Conservation (phyloP, 148 eudicot species). For the Rhododendron williamsianum region DNA sequence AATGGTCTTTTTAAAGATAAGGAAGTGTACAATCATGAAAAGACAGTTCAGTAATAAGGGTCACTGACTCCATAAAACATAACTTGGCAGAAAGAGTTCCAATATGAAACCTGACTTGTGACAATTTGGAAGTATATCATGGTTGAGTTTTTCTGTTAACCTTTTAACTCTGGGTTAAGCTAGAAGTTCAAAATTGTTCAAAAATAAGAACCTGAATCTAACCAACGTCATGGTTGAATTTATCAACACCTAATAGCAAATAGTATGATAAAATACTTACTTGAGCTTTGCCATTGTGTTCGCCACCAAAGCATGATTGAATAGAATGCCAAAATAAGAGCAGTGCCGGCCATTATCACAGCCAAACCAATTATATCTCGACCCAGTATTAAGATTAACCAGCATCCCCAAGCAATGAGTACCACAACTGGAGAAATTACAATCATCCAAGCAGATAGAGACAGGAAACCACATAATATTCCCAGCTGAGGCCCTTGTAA, state of each 20-base stretch:
- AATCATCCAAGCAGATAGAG: constrained; percentile 61
- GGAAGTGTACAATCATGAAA: background rate
- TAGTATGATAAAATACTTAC: constrained; percentile 38
- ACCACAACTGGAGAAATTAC: constrained; percentile 75
- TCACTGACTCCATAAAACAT: background rate
- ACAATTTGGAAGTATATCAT: background rate
- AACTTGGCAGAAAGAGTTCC: background rate
- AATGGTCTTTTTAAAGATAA: background rate
- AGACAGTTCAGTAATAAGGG: background rate
- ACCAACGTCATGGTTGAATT: background rate
- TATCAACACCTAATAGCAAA: background rate
- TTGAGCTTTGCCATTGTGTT: constrained; percentile 98
- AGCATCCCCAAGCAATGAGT: constrained; percentile 76
- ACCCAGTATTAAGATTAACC: constrained; percentile 60
- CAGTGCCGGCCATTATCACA: constrained; percentile 84
- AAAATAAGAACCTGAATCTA: background rate
- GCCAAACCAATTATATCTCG: constrained; percentile 89
- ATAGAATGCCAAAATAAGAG: constrained; percentile 92
- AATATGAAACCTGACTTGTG: background rate
- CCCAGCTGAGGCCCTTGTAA: constrained; percentile 79
- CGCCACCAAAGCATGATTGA: constrained; percentile 99
- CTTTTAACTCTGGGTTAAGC: background rate
- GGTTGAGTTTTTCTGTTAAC: background rate
- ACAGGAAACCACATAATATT: constrained; percentile 54
- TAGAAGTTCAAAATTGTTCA: background rate